Evolutionary conservation across 2,329 filamentous ascomycete species (phyloP).

Genomic region (Hypomyces rosellus): DNA sequence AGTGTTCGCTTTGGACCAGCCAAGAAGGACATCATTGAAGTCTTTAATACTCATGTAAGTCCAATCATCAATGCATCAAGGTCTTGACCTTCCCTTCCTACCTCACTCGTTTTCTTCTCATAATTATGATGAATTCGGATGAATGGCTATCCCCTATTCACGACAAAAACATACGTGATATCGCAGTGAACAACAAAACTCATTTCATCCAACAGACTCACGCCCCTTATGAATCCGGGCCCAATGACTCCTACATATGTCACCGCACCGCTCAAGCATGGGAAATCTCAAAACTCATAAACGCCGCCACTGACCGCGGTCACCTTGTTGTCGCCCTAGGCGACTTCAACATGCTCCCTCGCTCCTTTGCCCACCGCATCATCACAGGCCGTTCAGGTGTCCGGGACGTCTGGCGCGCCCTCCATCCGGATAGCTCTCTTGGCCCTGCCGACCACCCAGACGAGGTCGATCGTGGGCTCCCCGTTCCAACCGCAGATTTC

Average conservation of each 20-base stretch:
- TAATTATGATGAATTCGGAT: not conserved
- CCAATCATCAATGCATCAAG: not conserved
- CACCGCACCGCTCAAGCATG: conserved; percentile 91
- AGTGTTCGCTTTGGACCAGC: conserved; percentile 64
- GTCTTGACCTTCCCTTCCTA: not conserved
- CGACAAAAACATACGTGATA: not conserved
- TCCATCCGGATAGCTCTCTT: conserved; percentile 78
- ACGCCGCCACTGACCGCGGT: conserved; percentile 70
- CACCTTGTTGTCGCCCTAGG: conserved; percentile 81
- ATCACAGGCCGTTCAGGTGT: conserved; percentile 74
- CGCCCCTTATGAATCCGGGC: conserved; percentile 76
- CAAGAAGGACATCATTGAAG: conserved; percentile 65
- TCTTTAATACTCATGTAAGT: conserved; percentile 83
- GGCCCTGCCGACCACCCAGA: conserved; percentile 62
- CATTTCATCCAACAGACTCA: conserved; percentile 49
- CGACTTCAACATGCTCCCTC: conserved; percentile 95
- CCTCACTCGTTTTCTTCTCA: not conserved
- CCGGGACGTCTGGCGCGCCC: conserved; percentile 74
- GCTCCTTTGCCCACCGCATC: conserved; percentile 75
- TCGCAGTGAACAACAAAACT: not conserved
- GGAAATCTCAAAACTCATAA: conserved; percentile 87
- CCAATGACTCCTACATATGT: conserved; percentile 78
- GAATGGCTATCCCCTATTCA: no score
- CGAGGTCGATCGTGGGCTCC: conserved; percentile 59
- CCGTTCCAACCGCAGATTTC: conserved; percentile 67